phyloP scores from a whole-genome alignment of 2,329 filamentous ascomycete genomes.

The Cytospora paraplurivora region DNA sequence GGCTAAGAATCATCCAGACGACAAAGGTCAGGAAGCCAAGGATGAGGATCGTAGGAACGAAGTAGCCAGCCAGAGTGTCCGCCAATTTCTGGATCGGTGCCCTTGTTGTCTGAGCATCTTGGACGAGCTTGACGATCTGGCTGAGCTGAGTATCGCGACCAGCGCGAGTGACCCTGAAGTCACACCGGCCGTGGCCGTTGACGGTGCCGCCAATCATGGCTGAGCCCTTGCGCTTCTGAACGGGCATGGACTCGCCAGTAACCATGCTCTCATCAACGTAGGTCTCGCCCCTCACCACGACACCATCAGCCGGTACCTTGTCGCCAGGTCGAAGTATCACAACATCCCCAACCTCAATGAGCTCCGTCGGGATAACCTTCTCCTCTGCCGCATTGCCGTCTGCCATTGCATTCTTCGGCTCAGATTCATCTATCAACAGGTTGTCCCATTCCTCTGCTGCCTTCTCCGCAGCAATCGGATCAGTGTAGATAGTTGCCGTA shows the following conservation, averaged over 20 bases:
- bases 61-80: constrained; percentile 88
- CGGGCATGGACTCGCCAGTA: constrained; percentile 94
- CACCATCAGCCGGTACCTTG: constrained; percentile 93
- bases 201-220: constrained; percentile 90
- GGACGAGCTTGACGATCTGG: constrained; percentile 97
- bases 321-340: constrained; percentile 92
- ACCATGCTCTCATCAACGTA: constrained; percentile 99
- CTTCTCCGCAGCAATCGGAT: constrained; percentile 92
- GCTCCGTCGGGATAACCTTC: constrained; percentile 85
- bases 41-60: constrained; percentile 84
- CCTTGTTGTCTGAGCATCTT: constrained; percentile 91
- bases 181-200: constrained; percentile 87
- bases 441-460: constrained; percentile 76
- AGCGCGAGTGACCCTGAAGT: constrained; percentile 89
- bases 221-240: constrained; percentile 81
- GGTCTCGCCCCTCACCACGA: constrained; percentile 83
- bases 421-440: constrained; percentile 40
- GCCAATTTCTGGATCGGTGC: constrained; percentile 94
- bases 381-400: constrained; percentile 73
- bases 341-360: constrained; percentile 91
- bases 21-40: constrained; percentile 85
- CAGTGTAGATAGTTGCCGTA: constrained; percentile 94
- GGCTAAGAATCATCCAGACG: constrained; percentile 93
- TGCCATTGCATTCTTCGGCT: constrained; percentile 47
- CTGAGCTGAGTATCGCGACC: constrained; percentile 95